Evolutionary conservation across 306 rosid species (phyloP).

Genomic region (Trifolium pratense): DNA sequence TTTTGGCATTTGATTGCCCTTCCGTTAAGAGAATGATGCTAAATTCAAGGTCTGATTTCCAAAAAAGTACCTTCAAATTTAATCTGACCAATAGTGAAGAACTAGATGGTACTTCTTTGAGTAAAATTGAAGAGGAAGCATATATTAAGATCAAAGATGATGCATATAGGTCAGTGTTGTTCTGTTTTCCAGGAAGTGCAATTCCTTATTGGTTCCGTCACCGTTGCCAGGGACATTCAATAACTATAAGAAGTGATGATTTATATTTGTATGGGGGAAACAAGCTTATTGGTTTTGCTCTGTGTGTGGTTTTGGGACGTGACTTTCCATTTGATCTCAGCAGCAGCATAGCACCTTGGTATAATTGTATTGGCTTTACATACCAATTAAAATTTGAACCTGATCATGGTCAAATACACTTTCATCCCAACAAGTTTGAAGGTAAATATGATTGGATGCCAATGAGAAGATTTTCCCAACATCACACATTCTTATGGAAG

Average conservation of each 20-base stretch:
- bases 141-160: neutral
- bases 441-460: too few species aligned
- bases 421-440: neutral
- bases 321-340: too few species aligned
- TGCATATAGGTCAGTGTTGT: neutral
- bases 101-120: neutral
- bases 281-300: neutral
- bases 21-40: conserved; percentile 13
- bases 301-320: neutral
- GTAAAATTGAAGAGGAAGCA: neutral
- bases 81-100: neutral
- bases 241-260: neutral
- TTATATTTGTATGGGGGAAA: neutral
- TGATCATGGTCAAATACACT: neutral
- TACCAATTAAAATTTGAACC: neutral
- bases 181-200: conserved; percentile 7
- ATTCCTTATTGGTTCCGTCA: neutral
- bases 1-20: conserved; percentile 38
- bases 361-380: neutral
- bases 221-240: neutral
- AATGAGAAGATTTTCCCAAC: neutral
- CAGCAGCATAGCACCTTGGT: too few species aligned
- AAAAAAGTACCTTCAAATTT: neutral
- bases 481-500: conserved; percentile 42
- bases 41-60: neutral